These are phyloP conservation scores for Geosmithia putterillii DNA, from an alignment of 2,329 filamentous ascomycete genomes.

Conservation along the genomic window DNA sequence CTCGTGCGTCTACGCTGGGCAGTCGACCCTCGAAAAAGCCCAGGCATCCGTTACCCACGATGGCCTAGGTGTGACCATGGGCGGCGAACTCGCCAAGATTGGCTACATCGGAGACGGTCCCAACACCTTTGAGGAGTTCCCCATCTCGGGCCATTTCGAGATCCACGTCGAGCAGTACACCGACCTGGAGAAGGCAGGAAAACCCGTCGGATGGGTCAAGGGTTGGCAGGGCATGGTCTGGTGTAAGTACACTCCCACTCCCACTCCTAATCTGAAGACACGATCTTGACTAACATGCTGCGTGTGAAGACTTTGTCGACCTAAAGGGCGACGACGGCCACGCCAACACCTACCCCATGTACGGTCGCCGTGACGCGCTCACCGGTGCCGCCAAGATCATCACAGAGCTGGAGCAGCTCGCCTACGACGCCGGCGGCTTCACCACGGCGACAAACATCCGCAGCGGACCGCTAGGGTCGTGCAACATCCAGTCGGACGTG, in stretches of 20 bases:
- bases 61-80: conserved; percentile 8
- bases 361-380: conserved; percentile 18
- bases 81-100: conserved; percentile 51
- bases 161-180: conserved; percentile 40
- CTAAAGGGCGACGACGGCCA: conserved; percentile 16
- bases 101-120: conserved; percentile 49
- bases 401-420: neutral
- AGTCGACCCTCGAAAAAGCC: conserved; percentile 46
- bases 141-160: conserved; percentile 67
- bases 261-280: too few species aligned
- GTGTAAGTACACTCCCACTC: too few species aligned
- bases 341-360: conserved; percentile 16
- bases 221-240: conserved; percentile 18
- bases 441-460: conserved; percentile 10
- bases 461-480: neutral
- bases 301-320: conserved; percentile 9
- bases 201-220: conserved; percentile 27
- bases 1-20: conserved; percentile 67
- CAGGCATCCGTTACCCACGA: conserved; percentile 34
- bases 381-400: conserved; percentile 21
- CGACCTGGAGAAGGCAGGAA: conserved; percentile 49
- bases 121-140: conserved; percentile 15
- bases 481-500: conserved; percentile 5
- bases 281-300: neutral
- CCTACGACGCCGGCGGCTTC: neutral